Base-by-base conservation (phyloP, 2,329 filamentous ascomycete species). In the Epichloe coenophiala region DNA sequence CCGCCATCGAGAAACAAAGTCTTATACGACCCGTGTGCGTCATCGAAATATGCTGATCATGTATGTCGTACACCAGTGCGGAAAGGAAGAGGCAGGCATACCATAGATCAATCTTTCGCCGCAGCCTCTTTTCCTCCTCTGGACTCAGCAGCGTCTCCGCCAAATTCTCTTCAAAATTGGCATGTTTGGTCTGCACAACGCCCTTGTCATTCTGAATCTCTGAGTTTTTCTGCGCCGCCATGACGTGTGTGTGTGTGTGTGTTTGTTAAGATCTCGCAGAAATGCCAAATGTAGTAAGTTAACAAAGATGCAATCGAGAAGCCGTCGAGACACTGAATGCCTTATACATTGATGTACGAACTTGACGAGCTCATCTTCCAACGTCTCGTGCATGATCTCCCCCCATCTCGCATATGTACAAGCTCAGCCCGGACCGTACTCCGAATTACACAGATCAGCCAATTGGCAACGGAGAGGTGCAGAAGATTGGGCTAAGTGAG, bases 31-130 rank as follows among this genome's bases (percentile, higher is more conserved):
- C 27, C 27, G 27, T 31, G 27, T 31, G 27, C 27, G 27, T 31
- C 27, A 31, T 31, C 8, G 27, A 31, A 31, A 9, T 3, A 31
- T 9, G 8, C 27, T 31, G 27, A 31, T 31, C 8, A 9, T 31
- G 8, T 9, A 31, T 31, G 9, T 31, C 27, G 8, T 31, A 31
- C 27, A 31, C 8, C 27, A 31, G 8, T 21, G 9, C 9, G 21
- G 19, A 27, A 43, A 27, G 21, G 8, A 15, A 13, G 17, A 33
- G 19, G 19, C 8, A 4, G 15, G 81, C 63, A 59, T 80, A 75
- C 72, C 70, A 74, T 15, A 39, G 36, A 61, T 85, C 81, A 53
- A 84, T 83, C 49, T 70, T 76, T 17, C 71, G 65, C n/a, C 84
- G 59, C 15, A 85, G 60, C n/a, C 76, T 66, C 55, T 72, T 76